These are phyloP conservation scores for Aspergillus tubingensis DNA, from an alignment of 2,329 filamentous ascomycete genomes.

Conservation along the genomic window DNA sequence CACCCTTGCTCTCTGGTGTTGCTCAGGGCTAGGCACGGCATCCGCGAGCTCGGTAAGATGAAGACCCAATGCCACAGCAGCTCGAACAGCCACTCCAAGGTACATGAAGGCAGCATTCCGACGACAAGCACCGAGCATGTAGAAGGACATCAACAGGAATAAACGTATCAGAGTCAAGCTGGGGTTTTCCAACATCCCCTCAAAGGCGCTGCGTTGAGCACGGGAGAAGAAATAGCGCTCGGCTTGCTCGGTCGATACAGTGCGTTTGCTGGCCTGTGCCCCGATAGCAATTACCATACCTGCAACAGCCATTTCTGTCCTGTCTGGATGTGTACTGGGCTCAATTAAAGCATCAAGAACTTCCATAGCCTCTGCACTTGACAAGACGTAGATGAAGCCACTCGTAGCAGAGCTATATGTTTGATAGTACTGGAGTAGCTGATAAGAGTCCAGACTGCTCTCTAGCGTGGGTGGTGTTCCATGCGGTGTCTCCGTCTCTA, in stretches of 20 bases:
- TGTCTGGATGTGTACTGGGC: slow-evolving; percentile 21
- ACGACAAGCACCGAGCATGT: slow-evolving; percentile 60
- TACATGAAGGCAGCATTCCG: slow-evolving; percentile 66
- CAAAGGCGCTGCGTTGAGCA: slow-evolving; percentile 52
- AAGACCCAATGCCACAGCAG: slow-evolving; percentile 59
- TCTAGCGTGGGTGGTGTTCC: slow-evolving; percentile 37
- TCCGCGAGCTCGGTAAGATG: slow-evolving; percentile 46
- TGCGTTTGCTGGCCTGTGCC: slow-evolving; percentile 48
- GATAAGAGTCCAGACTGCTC: slow-evolving; percentile 30
- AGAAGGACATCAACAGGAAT: slow-evolving; percentile 61
- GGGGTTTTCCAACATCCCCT: slow-evolving; percentile 56
- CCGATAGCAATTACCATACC: slow-evolving; percentile 57
- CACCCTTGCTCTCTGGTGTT: slow-evolving; percentile 38
- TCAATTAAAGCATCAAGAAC: slow-evolving; percentile 18
- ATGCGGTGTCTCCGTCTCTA: slow-evolving; percentile 50
- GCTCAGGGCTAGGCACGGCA: background rate
- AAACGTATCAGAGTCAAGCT: slow-evolving; percentile 55
- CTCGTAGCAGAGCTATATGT: slow-evolving; percentile 40
- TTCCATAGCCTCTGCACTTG: slow-evolving; percentile 33
- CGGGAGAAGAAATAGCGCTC: slow-evolving; percentile 49
- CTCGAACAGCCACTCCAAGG: slow-evolving; percentile 59
- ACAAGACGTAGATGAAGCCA: slow-evolving; percentile 40
- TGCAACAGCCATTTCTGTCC: slow-evolving; percentile 31
- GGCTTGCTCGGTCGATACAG: slow-evolving; percentile 31
- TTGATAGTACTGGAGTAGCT: slow-evolving; percentile 38